Base-by-base conservation (phyloP, 352 stramenopile species). In the Phytophthora sansomeana region DNA sequence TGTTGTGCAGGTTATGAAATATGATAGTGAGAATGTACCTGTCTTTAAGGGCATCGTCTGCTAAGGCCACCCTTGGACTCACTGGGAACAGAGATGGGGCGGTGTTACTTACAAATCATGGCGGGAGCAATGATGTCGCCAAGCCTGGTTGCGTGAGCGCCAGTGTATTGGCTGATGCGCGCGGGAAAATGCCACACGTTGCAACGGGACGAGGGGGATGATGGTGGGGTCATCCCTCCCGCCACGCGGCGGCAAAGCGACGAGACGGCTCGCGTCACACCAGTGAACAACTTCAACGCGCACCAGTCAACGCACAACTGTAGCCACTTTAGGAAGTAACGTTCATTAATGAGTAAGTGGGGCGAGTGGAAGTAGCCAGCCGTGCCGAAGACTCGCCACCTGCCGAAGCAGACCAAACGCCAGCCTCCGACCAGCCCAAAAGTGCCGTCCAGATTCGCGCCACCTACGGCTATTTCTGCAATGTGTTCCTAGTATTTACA, bases 231-330 rank as follows among this genome's bases (percentile, higher is more conserved):
- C 49, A 46, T 43, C 50, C 33, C 21, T 47, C 50, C 35, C 33
- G 48, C 48, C 48, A 55, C 48, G 48, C 48, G 48, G 50, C 47
- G 21, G 21, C 36, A 16, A 42, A 42, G 36, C 36, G 36, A 42
- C 36, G 36, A 42, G 36, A 19, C 36, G 21, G 21, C 21, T 24
- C 21, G 36, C 36, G 36, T 42, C 36, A 42, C 36, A 42, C 36
- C 36, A 42, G 14, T 42, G 36, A 19, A 42, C 36, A 42, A 42
- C 36, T 42, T 42, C 36, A 42, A 42, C 5, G 36, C 36, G 36
- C 21, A 24, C 21, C 21, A 42, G 36, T 42, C 36, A 42, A 42
- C 36, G 13, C 21, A 1, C 21, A 16, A 42, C 3, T 42, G 36
- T 42, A 42, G 36, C 36, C 36, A 42, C 36, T 16, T 42, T 14